Conservation (phyloP, 495 filamentous ascomycete genomes). For the Massariosphaeria phaeospora region DNA sequence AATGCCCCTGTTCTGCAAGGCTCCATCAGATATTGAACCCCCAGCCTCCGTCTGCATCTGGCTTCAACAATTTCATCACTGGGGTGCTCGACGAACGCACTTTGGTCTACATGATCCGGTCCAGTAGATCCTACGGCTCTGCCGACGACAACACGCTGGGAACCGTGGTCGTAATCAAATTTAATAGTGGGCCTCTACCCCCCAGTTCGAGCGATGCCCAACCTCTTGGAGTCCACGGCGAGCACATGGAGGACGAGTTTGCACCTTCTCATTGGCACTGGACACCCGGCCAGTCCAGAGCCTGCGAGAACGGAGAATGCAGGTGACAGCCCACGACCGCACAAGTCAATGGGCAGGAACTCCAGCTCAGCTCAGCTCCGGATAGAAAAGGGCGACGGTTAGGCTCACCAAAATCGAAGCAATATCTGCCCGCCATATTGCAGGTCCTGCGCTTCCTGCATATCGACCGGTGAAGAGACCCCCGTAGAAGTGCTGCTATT, state of each 20-base stretch:
- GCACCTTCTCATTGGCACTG: background rate
- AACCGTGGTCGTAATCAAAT: constrained; percentile 21
- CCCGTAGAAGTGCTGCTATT: too few species aligned
- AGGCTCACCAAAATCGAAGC: too few species aligned
- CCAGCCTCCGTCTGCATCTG: background rate
- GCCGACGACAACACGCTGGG: constrained; percentile 14
- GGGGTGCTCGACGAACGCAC: constrained; percentile 24
- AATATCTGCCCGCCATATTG: too few species aligned
- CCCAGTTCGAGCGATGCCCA: background rate
- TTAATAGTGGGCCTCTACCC: constrained; percentile 10
- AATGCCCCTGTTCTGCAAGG: constrained; percentile 21
- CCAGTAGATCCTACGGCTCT: constrained; percentile 4
- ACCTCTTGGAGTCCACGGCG: background rate
- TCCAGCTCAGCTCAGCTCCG: background rate
- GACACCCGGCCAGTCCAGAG: background rate
- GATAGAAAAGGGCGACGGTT: background rate
- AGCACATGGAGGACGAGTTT: background rate
- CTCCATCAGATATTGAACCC: constrained; percentile 31
- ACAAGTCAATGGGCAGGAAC: too few species aligned
- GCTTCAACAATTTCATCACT: constrained; percentile 7
- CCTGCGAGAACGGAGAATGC: constrained; percentile 6
- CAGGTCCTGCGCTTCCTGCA: too few species aligned
- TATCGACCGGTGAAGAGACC: too few species aligned
- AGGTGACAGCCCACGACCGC: background rate
- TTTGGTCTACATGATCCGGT: constrained; percentile 24